Evolutionary conservation across 148 eudicot species (phyloP).

Genomic region (Chenopodium berlandieri): DNA sequence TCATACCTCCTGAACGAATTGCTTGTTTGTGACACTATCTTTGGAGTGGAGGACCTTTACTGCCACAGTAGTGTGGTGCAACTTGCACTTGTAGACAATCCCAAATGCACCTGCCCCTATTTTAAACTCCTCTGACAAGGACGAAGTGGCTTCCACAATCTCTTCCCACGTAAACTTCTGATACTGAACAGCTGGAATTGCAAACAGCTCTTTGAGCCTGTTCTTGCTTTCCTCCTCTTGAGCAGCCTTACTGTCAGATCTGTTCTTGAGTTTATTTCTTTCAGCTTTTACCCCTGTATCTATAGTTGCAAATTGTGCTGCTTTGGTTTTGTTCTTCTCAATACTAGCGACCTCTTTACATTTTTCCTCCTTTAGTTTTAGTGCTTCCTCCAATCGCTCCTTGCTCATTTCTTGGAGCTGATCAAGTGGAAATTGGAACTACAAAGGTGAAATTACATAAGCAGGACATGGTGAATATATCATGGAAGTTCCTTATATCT

Average conservation of each 20-base stretch:
- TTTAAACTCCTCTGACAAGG: slow-evolving; percentile 59
- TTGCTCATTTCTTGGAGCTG: slow-evolving; percentile 63
- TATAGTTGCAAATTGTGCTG: slow-evolving; percentile 47
- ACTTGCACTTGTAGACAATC: slow-evolving; percentile 82
- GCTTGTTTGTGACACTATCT: slow-evolving; percentile 61
- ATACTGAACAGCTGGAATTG: slow-evolving; percentile 48
- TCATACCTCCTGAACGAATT: slow-evolving; percentile 89
- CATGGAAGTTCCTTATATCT: not conserved
- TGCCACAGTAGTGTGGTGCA: slow-evolving; percentile 84
- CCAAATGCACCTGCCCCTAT: slow-evolving; percentile 87
- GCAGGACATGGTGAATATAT: slow-evolving; percentile 7
- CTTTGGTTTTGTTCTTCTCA: slow-evolving; percentile 51
- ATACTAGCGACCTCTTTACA: slow-evolving; percentile 45
- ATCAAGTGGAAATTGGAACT: slow-evolving; percentile 25
- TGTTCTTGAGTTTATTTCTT: slow-evolving; percentile 46
- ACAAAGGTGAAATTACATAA: slow-evolving; percentile 16
- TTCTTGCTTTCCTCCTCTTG: slow-evolving; percentile 60
- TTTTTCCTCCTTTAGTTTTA: slow-evolving; percentile 56
- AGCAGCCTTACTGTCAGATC: slow-evolving; percentile 46
- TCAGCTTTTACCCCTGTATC: slow-evolving; percentile 36
- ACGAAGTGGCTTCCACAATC: slow-evolving; percentile 67
- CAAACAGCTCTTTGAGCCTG: slow-evolving; percentile 48
- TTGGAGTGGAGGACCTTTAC: slow-evolving; percentile 72
- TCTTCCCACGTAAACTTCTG: slow-evolving; percentile 82
- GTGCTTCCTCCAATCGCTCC: slow-evolving; percentile 51